Evolutionary conservation across 306 rosid species (phyloP), one percentile per base, ranked within the genome.

Genomic region (Malus asiatica): DNA sequence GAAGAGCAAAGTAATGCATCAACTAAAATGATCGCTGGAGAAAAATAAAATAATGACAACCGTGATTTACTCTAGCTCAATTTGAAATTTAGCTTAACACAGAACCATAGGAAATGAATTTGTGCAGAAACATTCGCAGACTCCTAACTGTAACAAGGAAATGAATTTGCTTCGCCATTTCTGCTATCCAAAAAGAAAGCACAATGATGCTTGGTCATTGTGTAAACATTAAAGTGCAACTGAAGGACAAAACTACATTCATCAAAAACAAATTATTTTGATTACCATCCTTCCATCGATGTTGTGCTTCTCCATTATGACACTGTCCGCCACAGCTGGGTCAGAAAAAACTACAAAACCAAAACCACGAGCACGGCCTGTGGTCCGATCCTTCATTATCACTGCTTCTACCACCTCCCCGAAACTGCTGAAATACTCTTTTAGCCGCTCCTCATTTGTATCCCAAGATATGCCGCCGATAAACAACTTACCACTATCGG

Each of bases 381-480:
- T 92, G 71, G 97, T 86, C 85, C 97, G 97, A 90, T 94, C 98
- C 89, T 93, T 94, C 98, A 94, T 94, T 77, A 94, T 94, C 88
- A 94, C 91, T 15, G 96, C 95, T 76, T 94, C 97, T 78, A 90
- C 89, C 64, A 94, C 96, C 79, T 92, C 97, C 19, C 98, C 98
- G 70, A 84, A 94, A 27, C 83, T 64, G 80, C 86, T 87, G 83
- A 94, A 94, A 82, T 94, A 92, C 83, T 94, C 96, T 76, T 90
- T 88, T 66, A 94, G 95, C 58, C 98, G 95, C 77, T 90, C 97
- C 82, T 92, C 97, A 86, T 88, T 88, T 27, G 98, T 94, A 95
- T 94, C 97, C 98, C 98, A 94, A 29, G 98, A 94, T 83, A 93
- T 93, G 72, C 98, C 97, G 12, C 97, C 97, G 67, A 93, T 88